These are phyloP conservation scores for Dothideomycetidae sp. DNA, from an alignment of 2,329 filamentous ascomycete genomes.

Conservation along the genomic window DNA sequence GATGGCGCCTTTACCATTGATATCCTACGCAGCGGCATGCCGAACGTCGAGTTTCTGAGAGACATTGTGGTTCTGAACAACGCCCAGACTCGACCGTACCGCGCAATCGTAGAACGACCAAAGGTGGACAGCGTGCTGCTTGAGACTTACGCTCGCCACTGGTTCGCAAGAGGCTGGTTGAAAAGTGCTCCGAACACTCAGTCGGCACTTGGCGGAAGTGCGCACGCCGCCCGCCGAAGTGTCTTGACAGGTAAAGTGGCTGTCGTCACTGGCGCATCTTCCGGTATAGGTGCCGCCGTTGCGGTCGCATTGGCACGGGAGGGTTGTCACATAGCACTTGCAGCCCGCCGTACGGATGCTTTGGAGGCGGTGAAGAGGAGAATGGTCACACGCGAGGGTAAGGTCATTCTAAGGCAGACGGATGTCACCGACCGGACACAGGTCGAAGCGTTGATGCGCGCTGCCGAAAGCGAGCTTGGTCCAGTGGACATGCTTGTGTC, in stretches of 20 bases:
- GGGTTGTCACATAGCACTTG: conserved; percentile 58
- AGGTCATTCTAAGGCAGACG: conserved; percentile 53
- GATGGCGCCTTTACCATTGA: conserved; percentile 64
- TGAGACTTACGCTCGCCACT: conserved; percentile 66
- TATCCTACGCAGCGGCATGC: conserved; percentile 69
- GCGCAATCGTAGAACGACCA: conserved; percentile 45
- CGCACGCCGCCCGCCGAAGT: conserved; percentile 36
- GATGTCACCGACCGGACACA: conserved; percentile 56
- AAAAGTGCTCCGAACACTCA: conserved; percentile 44
- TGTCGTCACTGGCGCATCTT: conserved; percentile 66
- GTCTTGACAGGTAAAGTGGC: conserved; percentile 55
- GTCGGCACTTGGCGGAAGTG: conserved; percentile 30
- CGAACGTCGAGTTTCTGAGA: conserved; percentile 54
- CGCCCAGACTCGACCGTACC: conserved; percentile 48
- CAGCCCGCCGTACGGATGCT: conserved; percentile 54
- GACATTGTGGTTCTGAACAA: conserved; percentile 63
- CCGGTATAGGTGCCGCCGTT: conserved; percentile 64
- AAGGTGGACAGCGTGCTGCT: conserved; percentile 57
- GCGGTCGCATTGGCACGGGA: conserved; percentile 53
- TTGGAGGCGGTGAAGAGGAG: conserved; percentile 53
- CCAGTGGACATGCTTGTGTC: conserved; percentile 65
- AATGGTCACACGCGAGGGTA: conserved; percentile 43
- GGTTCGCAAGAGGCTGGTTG: conserved; percentile 68
- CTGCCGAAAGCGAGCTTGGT: conserved; percentile 48
- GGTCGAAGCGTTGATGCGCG: conserved; percentile 50